These are phyloP conservation scores for Blastobotrys niveus DNA, from an alignment of 1,139 yeast genomes.

Conservation along the genomic window DNA sequence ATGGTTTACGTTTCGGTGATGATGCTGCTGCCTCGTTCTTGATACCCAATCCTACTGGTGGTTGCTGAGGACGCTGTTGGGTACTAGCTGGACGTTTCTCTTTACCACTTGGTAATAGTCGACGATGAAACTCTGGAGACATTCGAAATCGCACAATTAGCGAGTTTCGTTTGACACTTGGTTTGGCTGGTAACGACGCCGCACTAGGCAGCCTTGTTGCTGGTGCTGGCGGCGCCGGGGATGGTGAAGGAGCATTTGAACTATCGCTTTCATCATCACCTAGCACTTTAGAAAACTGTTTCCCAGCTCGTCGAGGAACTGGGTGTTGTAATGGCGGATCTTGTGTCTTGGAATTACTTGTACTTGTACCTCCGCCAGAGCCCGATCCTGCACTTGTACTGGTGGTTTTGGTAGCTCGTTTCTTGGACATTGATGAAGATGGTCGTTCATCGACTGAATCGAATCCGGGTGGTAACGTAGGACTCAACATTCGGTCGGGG, in stretches of 20 bases:
- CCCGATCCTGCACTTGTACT: background rate
- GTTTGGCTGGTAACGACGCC: conserved; percentile 12
- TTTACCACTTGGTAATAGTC: conserved; percentile 1
- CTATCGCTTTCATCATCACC: background rate
- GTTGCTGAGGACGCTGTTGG: too few species aligned
- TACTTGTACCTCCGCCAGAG: too few species aligned
- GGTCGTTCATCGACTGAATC: conserved; percentile 15
- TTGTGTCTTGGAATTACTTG: background rate
- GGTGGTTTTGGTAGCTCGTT: background rate
- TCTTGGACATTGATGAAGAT: too few species aligned
- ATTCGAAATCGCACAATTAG: conserved; percentile 20
- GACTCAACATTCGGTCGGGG: conserved; percentile 32
- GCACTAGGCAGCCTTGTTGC: conserved; percentile 6
- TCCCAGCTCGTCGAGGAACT: conserved; percentile 5
- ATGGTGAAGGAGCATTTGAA: background rate
- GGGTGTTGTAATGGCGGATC: conserved; percentile 7
- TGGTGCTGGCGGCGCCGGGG: conserved; percentile 3
- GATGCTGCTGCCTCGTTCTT: background rate
- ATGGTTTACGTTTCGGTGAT: background rate
- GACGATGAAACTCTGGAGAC: conserved; percentile 7
- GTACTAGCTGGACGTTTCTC: background rate
- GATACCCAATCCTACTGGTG: conserved; percentile 12
- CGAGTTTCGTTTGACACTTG: conserved; percentile 12
- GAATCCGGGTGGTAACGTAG: conserved; percentile 31
- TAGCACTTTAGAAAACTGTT: conserved; percentile 7